Base-by-base conservation (phyloP, 768 basidiomycete species). In the Suillus subalutaceus region DNA sequence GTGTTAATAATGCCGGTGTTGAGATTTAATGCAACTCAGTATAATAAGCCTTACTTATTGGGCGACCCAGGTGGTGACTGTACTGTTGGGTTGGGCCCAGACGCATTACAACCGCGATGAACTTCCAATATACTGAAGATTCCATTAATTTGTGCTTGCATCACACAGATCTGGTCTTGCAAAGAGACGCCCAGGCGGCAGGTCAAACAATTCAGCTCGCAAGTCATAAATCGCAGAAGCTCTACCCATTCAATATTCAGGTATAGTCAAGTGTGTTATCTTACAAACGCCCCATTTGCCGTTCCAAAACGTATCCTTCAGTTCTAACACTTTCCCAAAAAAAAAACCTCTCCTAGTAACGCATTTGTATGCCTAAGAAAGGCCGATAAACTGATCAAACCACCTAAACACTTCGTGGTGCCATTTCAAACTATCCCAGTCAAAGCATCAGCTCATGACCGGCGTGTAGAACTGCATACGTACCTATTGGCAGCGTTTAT, bases 381-480 rank as follows among this genome's bases (percentile, higher is more conserved):
- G 73, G 16, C 86, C 88, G 15, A 90, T 82, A 70, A 84, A 92
- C 72, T 87, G 77, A 65, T 90, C 87, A 67, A 97, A 90, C 94
- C 94, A 99, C 66, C 86, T 84, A 79, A 99, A 90, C 13, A 99
- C 91, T 75, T 99, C 97, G 69, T 91, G 83, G 78, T 98, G 94
- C 97, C 97, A 99, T 75, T 95, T 94, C 75, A 97, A 79, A 73
- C 93, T 92, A 71, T 41, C 15, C 50, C 37, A 65, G 58, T 16
- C 16, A 55, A 52, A 60, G 40, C 18, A 20, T 60, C 13, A 30
- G 40, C 23, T 59, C 16, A 46, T 40, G 64, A n/a, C 48, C 1
- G 20, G 37, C 20, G 6, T 26, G 8, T 23, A 48, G n/a, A 53
- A 60, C 23, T 5, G 65, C 41, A 1, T 43, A 69, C 81, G 38